Evolutionary conservation across 2,329 filamentous ascomycete species (phyloP).

Genomic region (Fusarium sarcochroum): DNA sequence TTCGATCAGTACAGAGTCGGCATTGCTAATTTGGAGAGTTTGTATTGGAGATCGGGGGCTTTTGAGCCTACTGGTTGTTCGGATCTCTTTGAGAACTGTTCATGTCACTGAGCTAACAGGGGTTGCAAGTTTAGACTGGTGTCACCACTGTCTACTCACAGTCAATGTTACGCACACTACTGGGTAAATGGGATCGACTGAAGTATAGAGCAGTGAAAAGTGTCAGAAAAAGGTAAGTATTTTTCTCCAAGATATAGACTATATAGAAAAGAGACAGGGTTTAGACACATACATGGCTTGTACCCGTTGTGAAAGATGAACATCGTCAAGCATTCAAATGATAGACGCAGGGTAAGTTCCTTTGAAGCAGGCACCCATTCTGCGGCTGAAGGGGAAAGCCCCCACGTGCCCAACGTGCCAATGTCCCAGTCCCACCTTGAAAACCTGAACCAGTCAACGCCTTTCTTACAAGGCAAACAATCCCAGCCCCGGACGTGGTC

Average conservation of each 20-base stretch:
- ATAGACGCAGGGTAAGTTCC: slow-evolving; percentile 27
- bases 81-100: slow-evolving; percentile 20
- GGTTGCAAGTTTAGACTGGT: too few species aligned
- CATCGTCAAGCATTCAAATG: neutral
- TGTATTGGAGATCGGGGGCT: slow-evolving; percentile 3
- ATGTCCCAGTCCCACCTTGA: slow-evolving; percentile 21
- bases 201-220: too few species aligned
- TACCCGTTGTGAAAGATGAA: too few species aligned
- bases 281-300: too few species aligned
- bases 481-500: slow-evolving; percentile 4
- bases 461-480: slow-evolving; percentile 18
- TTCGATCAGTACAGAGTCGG: neutral
- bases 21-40: neutral
- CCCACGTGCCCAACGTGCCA: slow-evolving; percentile 42
- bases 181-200: neutral
- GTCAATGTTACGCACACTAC: too few species aligned
- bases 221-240: too few species aligned
- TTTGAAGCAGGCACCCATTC: slow-evolving; percentile 6
- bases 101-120: slow-evolving; percentile 18
- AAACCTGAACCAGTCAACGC: slow-evolving; percentile 25
- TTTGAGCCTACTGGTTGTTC: slow-evolving; percentile 23
- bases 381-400: slow-evolving; percentile 41
- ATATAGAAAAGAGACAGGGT: neutral
- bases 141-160: neutral
- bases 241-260: too few species aligned